These are phyloP conservation scores for Mortierella alpina DNA, from an alignment of 192 early-diverging fungal species.

Conservation along the genomic window DNA sequence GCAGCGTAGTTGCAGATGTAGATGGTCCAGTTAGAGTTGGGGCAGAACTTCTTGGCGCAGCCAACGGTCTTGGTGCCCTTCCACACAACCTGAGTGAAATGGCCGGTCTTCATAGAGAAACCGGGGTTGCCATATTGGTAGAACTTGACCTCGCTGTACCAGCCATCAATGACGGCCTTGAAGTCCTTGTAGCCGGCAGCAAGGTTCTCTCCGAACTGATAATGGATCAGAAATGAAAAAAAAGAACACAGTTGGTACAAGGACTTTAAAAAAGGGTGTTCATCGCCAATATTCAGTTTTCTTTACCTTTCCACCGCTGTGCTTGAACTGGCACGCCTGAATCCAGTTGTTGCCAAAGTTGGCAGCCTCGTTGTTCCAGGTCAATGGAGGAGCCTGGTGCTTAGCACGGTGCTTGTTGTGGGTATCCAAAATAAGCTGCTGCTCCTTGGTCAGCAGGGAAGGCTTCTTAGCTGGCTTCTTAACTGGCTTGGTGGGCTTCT, in stretches of 20 bases:
- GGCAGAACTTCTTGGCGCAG: slow-evolving; percentile 49
- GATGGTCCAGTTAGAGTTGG: slow-evolving; percentile 39
- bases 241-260: background rate
- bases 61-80: slow-evolving; percentile 49
- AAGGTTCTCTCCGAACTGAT: slow-evolving; percentile 59
- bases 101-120: slow-evolving; percentile 49
- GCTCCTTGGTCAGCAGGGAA: slow-evolving; percentile 17
- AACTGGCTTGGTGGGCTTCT: too few species aligned
- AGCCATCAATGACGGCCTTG: slow-evolving; percentile 41
- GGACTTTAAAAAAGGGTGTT: background rate
- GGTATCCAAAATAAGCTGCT: slow-evolving; percentile 41
- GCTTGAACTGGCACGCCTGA: slow-evolving; percentile 55
- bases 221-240: background rate
- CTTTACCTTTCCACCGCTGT: slow-evolving; percentile 46
- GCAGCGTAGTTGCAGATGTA: slow-evolving; percentile 58
- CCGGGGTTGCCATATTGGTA: slow-evolving; percentile 61
- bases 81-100: slow-evolving; percentile 61
- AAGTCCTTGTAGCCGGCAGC: slow-evolving; percentile 54
- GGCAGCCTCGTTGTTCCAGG: slow-evolving; percentile 51
- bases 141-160: slow-evolving; percentile 57
- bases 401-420: slow-evolving; percentile 56
- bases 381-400: slow-evolving; percentile 53
- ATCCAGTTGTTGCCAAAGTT: slow-evolving; percentile 53
- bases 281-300: background rate
- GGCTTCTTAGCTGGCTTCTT: too few species aligned